These are phyloP conservation scores for Boletales sp. DNA, from an alignment of 768 basidiomycete species.

Conservation along the genomic window DNA sequence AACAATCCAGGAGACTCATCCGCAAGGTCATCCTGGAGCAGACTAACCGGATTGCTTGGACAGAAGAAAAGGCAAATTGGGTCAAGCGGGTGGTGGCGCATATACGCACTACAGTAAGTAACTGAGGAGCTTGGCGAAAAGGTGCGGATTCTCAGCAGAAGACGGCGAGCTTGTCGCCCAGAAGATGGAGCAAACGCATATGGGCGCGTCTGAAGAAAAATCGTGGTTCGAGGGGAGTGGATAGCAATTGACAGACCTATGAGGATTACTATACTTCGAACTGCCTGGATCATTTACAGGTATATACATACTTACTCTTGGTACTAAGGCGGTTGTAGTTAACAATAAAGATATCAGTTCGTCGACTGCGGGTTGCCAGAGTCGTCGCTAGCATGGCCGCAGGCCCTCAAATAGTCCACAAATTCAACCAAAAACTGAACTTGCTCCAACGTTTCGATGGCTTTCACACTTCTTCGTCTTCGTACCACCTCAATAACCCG, in stretches of 20 bases:
- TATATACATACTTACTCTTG: neutral
- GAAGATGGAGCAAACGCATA: too few relatives aligned
- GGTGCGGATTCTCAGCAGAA: too few relatives aligned
- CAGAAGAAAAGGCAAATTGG: conserved; percentile 25
- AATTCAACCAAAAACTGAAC: conserved; percentile 80
- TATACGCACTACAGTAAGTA: neutral
- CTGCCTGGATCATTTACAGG: neutral
- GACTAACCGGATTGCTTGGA: conserved; percentile 15
- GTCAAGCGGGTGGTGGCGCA: conserved; percentile 22
- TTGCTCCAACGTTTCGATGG: conserved; percentile 93
- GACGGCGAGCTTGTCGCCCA: too few relatives aligned
- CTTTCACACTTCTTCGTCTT: conserved; percentile 77
- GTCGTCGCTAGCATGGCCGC: neutral
- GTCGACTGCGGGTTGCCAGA: neutral
- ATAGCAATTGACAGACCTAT: neutral
- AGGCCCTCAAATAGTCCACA: conserved; percentile 52
- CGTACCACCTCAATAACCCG: conserved; percentile 71
- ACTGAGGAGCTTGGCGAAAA: too few relatives aligned
- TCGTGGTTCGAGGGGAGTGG: too few relatives aligned
- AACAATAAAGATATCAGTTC: neutral
- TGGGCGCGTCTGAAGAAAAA: too few relatives aligned
- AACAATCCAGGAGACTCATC: conserved; percentile 22
- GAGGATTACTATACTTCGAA: neutral
- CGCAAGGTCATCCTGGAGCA: conserved; percentile 12
- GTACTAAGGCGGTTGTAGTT: conserved; percentile 4